Conservation (phyloP, 2,329 filamentous ascomycete genomes). For the Fusarium incarnatum region DNA sequence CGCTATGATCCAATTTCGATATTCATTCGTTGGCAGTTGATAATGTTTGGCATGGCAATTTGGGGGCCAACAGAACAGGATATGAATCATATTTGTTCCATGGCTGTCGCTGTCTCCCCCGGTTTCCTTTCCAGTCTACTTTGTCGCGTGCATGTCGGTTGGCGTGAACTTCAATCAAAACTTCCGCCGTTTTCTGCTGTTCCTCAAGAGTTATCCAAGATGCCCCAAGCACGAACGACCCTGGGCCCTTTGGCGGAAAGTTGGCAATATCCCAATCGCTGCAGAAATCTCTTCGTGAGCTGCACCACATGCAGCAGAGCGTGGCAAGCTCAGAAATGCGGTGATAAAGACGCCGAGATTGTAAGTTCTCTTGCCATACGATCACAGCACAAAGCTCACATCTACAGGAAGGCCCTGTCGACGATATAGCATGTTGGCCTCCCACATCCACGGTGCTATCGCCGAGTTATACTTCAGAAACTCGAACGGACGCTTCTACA, state of each 20-base stretch:
- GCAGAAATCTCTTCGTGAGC: neutral
- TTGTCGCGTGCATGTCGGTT: too few species aligned
- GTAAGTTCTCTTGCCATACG: fast-evolving
- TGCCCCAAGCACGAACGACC: neutral
- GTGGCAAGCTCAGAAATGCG: neutral
- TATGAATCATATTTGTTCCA: too few species aligned
- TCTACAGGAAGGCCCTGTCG: neutral
- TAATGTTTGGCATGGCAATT: neutral
- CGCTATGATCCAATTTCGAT: neutral
- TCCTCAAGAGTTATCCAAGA: neutral
- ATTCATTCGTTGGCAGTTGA: too few species aligned
- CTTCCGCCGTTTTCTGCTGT: too few species aligned
- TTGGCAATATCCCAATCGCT: neutral
- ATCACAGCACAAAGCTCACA: neutral
- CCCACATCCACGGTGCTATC: neutral
- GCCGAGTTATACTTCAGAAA: fast-evolving
- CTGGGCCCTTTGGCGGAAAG: neutral
- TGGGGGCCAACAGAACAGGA: neutral
- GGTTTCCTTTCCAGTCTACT: too few species aligned
- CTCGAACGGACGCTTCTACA: neutral
- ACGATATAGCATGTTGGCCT: neutral
- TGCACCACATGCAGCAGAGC: neutral
- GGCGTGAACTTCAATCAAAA: too few species aligned
- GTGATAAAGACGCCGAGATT: neutral
- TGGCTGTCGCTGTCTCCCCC: too few species aligned